phyloP scores from a whole-genome alignment of 192 early-diverging fungal genomes.

The Podila verticillata region DNA sequence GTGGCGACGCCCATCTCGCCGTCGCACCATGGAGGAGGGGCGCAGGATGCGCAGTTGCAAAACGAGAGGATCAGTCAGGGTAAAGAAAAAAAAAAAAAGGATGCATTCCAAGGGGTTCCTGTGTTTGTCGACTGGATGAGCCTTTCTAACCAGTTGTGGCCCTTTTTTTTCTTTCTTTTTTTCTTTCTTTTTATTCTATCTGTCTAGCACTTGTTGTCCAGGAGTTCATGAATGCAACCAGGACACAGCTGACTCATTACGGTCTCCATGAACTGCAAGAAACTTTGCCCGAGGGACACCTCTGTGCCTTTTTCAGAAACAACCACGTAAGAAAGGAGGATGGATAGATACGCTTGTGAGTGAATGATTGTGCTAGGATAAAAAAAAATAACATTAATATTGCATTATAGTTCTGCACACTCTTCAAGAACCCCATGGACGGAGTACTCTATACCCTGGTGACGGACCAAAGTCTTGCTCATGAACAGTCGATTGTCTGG shows the following conservation, averaged over 20 bases:
- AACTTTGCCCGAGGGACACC: conserved; percentile 60
- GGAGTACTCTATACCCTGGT: conserved; percentile 70
- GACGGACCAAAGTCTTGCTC: conserved; percentile 75
- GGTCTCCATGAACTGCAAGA: conserved; percentile 78
- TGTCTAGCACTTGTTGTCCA: conserved; percentile 61
- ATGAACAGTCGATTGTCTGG: conserved; percentile 75
- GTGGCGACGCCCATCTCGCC: conserved; percentile 14
- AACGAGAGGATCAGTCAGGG: conserved; percentile 36
- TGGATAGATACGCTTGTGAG: neutral
- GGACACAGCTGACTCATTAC: conserved; percentile 86
- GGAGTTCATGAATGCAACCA: conserved; percentile 78
- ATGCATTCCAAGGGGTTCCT: neutral
- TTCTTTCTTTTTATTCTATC: conserved; percentile 16
- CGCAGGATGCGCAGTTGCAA: conserved; percentile 6
- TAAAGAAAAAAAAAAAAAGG: conserved; percentile 1
- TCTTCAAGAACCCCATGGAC: conserved; percentile 66
- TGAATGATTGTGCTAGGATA: neutral
- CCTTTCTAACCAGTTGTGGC: neutral
- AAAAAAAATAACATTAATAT: neutral
- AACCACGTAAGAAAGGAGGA: conserved; percentile 74
- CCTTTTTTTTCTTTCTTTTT: conserved; percentile 21
- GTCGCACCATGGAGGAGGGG: neutral
- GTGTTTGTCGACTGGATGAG: neutral
- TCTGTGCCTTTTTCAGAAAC: conserved; percentile 92
- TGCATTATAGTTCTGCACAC: conserved; percentile 70